Evolutionary conservation across 2,329 filamentous ascomycete species (phyloP).

Genomic region (Chlorencoelia australis): DNA sequence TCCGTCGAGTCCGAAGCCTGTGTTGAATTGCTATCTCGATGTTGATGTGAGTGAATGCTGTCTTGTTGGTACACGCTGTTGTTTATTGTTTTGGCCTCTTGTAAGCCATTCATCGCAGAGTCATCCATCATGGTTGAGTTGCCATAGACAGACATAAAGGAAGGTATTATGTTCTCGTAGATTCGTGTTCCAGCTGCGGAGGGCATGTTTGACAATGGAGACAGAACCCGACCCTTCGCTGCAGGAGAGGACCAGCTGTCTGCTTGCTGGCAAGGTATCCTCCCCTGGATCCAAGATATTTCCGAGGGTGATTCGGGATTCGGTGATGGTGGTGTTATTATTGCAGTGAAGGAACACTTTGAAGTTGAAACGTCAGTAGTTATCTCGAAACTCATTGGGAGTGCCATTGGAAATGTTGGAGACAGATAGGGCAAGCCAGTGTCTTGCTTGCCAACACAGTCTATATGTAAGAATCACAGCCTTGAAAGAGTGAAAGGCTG

Average conservation of each 20-base stretch:
- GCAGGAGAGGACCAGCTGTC: constrained; percentile 10
- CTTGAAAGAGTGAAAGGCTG: no score
- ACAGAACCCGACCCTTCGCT: constrained; percentile 9
- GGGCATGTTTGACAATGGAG: constrained; percentile 39
- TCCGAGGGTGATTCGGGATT: constrained; percentile 14
- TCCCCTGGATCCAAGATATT: constrained; percentile 3
- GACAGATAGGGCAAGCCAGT: no score
- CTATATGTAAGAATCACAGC: no score
- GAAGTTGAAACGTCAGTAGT: constrained; percentile 23
- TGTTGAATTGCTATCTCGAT: constrained; percentile 69
- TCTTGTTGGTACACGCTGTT: constrained; percentile 15
- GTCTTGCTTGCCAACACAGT: no score
- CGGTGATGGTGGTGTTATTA: constrained; percentile 13
- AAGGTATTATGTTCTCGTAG: constrained; percentile 62
- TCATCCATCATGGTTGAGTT: constrained; percentile 32
- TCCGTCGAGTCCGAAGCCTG: constrained; percentile 76
- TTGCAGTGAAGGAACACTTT: constrained; percentile 22
- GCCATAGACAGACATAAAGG: constrained; percentile 68
- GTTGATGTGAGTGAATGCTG: constrained; percentile 49
- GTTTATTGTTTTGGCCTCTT: constrained; percentile 7
- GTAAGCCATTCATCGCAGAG: constrained; percentile 10
- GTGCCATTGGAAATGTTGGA: no score
- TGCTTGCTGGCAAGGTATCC: neutral
- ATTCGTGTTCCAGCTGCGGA: constrained; percentile 50
- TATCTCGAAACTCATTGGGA: constrained; percentile 13